Conservation (phyloP, 2,329 filamentous ascomycete species). For the Spiromastix sp. region DNA sequence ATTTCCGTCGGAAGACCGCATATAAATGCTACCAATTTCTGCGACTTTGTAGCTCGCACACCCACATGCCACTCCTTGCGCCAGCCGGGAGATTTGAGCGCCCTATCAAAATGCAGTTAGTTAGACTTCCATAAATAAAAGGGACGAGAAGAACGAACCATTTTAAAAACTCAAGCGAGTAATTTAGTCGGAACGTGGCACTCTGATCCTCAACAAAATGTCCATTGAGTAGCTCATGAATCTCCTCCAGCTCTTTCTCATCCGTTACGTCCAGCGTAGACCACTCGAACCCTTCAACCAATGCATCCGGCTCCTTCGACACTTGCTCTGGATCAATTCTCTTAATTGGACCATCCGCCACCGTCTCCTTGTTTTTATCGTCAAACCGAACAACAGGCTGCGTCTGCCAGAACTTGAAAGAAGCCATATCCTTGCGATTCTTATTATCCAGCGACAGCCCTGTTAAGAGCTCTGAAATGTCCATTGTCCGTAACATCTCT, state of each 20-base stretch:
- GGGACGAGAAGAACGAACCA: constrained; percentile 49
- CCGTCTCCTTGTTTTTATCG: constrained; percentile 43
- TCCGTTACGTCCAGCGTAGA: constrained; percentile 76
- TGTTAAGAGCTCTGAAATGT: constrained; percentile 38
- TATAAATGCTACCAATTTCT: constrained; percentile 89
- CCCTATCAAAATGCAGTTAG: constrained; percentile 45
- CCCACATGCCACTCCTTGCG: constrained; percentile 90
- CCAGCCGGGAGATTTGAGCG: constrained; percentile 90
- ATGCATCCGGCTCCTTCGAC: constrained; percentile 60
- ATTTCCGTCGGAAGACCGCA: constrained; percentile 82
- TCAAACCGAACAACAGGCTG: constrained; percentile 84
- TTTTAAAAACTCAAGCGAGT: constrained; percentile 76
- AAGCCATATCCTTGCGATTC: constrained; percentile 91
- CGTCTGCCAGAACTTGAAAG: constrained; percentile 98
- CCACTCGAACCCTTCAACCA: constrained; percentile 88
- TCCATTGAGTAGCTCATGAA: constrained; percentile 80
- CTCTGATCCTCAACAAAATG: constrained; percentile 98
- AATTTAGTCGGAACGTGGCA: constrained; percentile 96
- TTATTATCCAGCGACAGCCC: constrained; percentile 62
- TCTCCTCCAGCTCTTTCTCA: constrained; percentile 69
- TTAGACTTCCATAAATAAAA: background rate
- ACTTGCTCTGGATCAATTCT: constrained; percentile 69
- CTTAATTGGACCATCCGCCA: constrained; percentile 75
- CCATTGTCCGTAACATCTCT: constrained; percentile 40
- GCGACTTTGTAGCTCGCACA: constrained; percentile 71